Evolutionary conservation across 2,329 filamentous ascomycete genomes (phyloP).

Genomic region (Colletotrichum sp.): DNA sequence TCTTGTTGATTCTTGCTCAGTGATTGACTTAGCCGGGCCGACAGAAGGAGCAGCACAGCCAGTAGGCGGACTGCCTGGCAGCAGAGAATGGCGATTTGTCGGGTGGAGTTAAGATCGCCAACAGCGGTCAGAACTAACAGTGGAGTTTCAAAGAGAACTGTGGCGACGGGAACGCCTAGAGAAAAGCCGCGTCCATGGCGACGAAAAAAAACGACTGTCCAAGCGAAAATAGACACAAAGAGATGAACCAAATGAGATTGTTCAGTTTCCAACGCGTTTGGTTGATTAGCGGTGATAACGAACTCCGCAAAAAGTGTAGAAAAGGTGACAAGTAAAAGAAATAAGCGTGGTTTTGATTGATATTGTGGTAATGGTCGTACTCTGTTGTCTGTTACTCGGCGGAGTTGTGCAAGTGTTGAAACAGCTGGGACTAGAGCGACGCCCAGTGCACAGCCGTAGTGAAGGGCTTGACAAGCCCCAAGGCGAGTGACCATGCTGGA

Average conservation of each 20-base stretch:
- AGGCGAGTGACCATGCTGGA: neutral
- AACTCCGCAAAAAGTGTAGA: neutral
- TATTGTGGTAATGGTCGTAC: neutral
- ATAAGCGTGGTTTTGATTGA: neutral
- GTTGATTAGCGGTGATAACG: neutral
- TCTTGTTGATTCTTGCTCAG: neutral
- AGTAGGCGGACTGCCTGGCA: neutral
- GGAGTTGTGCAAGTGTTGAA: neutral
- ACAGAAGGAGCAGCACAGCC: neutral
- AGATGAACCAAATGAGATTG: neutral
- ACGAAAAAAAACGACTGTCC: neutral
- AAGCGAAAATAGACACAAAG: neutral
- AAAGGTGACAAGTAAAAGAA: neutral
- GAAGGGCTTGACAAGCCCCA: neutral
- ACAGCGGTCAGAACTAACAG: neutral
- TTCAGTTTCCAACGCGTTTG: neutral
- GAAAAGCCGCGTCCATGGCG: neutral
- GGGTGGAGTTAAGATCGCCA: neutral
- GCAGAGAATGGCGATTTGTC: neutral
- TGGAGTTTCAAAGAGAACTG: neutral
- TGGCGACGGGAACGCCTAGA: neutral
- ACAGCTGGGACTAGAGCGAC: neutral
- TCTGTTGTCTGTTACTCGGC: neutral
- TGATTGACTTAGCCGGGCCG: neutral
- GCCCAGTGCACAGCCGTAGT: neutral